Evolutionary conservation across 169 alveolate species (phyloP).

Genomic region (Amoebophrya sp.): DNA sequence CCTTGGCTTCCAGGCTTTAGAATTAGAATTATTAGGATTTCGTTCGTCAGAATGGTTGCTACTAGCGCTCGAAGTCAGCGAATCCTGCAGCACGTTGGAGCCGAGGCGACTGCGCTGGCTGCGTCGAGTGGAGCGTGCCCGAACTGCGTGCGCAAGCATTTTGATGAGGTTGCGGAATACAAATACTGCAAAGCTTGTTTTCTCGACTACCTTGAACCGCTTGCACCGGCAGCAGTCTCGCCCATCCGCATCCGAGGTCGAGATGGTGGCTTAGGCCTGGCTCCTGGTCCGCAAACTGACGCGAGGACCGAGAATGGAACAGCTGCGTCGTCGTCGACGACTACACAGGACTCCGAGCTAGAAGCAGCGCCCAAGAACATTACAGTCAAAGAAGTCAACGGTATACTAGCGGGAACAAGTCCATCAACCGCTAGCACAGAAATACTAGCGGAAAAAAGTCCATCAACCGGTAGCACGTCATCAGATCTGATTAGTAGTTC

Average conservation of each 20-base stretch:
- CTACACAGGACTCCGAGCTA: neutral
- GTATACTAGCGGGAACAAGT: neutral
- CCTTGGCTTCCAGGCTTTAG: too few species aligned
- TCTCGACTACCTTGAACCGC: neutral
- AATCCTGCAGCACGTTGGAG: too few species aligned
- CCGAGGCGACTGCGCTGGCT: too few species aligned
- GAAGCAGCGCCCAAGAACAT: neutral
- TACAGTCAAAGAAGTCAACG: neutral
- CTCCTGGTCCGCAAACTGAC: neutral
- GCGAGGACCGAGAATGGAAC: neutral
- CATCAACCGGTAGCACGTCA: too few species aligned
- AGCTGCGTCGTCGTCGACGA: neutral
- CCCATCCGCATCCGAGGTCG: neutral
- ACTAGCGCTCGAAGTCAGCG: too few species aligned
- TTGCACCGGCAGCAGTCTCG: neutral
- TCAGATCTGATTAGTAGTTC: too few species aligned
- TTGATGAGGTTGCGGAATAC: neutral
- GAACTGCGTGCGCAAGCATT: neutral
- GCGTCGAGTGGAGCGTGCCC: constrained; percentile 26
- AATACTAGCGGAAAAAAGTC: too few species aligned
- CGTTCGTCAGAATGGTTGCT: too few species aligned
- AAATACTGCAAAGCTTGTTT: neutral
- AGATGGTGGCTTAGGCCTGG: neutral
- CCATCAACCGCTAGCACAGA: too few species aligned
- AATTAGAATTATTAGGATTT: too few species aligned